Conservation (phyloP, 257 asterid genomes). For the Coffea canephora region DNA sequence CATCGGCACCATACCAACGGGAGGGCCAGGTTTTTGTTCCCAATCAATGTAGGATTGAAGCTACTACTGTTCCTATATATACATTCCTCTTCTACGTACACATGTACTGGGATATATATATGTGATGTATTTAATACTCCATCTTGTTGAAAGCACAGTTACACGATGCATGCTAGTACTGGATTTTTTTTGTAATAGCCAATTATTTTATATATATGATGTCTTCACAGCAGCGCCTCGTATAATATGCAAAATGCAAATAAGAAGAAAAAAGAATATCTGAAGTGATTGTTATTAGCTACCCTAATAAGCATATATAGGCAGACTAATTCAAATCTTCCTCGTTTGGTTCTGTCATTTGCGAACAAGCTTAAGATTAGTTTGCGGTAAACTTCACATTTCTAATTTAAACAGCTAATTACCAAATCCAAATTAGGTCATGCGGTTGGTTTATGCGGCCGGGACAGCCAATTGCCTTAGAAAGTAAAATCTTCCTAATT, state of each 20-base stretch:
- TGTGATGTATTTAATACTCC: background rate
- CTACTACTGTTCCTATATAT: background rate
- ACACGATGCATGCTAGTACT: no score
- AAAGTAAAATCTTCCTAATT: constrained; percentile 18
- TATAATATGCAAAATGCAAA: background rate
- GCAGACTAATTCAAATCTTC: background rate
- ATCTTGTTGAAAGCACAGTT: background rate
- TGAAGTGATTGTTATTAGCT: background rate
- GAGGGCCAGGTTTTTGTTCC: background rate
- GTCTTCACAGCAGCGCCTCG: background rate
- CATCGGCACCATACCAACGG: background rate
- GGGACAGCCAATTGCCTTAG: constrained; percentile 19
- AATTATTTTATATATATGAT: background rate
- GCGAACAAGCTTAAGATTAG: background rate
- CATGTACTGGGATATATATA: background rate
- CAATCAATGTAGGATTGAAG: background rate
- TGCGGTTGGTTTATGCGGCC: constrained; percentile 42
- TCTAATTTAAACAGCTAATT: background rate
- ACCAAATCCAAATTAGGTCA: constrained; percentile 13
- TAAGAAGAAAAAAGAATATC: background rate
- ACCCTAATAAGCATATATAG: no score
- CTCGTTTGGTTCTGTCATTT: background rate
- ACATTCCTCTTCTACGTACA: constrained; percentile 15
- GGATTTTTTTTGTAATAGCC: constrained; percentile 9
- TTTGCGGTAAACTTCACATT: background rate